Evolutionary conservation across 352 stramenopile genomes (phyloP).

Genomic region (Blastocystis sp.): DNA sequence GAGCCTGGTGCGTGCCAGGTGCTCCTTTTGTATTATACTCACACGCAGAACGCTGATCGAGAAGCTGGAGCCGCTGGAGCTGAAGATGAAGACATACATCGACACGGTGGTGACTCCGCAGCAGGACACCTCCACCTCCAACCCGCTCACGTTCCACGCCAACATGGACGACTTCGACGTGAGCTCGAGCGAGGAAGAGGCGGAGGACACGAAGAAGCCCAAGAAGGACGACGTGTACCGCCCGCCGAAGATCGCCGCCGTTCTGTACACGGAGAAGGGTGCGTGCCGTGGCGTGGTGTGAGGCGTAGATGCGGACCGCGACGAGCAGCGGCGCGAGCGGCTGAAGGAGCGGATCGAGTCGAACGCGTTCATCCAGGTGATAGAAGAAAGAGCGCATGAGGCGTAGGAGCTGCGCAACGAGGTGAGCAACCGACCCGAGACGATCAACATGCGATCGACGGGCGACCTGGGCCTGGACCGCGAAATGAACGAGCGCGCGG

Average conservation of each 20-base stretch:
- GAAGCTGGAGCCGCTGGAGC: conserved; percentile 56
- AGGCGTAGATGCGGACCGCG: conserved; percentile 1
- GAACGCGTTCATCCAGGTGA: conserved; percentile 42
- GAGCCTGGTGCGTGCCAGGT: conserved; percentile 50
- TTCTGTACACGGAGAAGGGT: conserved; percentile 57
- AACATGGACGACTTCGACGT: conserved; percentile 64
- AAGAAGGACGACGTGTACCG: conserved; percentile 7
- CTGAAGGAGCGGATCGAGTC: conserved; percentile 17
- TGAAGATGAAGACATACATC: conserved; percentile 65
- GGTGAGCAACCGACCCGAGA: conserved; percentile 19
- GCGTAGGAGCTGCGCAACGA: conserved; percentile 49
- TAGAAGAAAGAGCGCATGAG: background rate
- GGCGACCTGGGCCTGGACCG: conserved; percentile 42
- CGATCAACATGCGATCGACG: conserved; percentile 59
- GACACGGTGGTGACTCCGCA: conserved; percentile 56
- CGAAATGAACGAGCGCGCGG: conserved; percentile 35
- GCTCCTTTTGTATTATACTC: background rate
- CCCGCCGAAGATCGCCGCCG: conserved; percentile 53
- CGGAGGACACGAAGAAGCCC: background rate
- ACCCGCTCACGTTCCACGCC: conserved; percentile 44
- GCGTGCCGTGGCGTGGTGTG: background rate
- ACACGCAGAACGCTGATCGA: conserved; percentile 44
- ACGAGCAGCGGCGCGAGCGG: conserved; percentile 41
- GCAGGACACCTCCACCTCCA: background rate
- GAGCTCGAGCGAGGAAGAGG: background rate